Evolutionary conservation across 768 basidiomycete species (phyloP).

Genomic region (Gymnopilus junonius): DNA sequence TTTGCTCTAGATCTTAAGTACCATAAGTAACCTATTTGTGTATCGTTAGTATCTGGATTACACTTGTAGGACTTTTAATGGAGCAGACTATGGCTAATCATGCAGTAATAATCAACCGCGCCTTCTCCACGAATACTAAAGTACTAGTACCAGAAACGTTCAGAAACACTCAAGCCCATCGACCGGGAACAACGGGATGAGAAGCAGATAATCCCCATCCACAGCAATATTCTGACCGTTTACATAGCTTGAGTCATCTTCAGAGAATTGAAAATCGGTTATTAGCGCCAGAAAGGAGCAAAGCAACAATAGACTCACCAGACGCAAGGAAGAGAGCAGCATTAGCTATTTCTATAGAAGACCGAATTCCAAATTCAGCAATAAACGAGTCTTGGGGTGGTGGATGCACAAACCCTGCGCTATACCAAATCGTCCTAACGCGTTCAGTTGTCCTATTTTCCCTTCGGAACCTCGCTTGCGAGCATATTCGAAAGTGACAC

Average conservation of each 20-base stretch:
- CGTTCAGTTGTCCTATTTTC: constrained; percentile 86
- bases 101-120: too few species aligned
- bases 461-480: constrained; percentile 70
- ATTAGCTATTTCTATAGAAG: constrained; percentile 77
- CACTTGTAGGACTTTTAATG: too few species aligned
- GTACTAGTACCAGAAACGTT: too few species aligned
- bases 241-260: constrained; percentile 90
- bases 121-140: too few species aligned
- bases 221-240: constrained; percentile 89
- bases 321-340: constrained; percentile 87
- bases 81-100: too few species aligned
- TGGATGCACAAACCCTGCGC: constrained; percentile 61
- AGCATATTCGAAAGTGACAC: constrained; percentile 75
- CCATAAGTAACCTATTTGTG: too few species aligned
- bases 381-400: neutral
- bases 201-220: constrained; percentile 88
- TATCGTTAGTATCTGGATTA: too few species aligned
- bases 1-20: too few species aligned
- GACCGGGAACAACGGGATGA: constrained; percentile 78
- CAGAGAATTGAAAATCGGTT: neutral
- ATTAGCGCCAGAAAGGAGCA: neutral
- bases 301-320: constrained; percentile 53
- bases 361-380: neutral
- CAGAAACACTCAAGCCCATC: constrained; percentile 57
- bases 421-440: constrained; percentile 81